Conservation (phyloP, 2,329 filamentous ascomycete genomes). For the Lasiodiplodia hormozganensis region DNA sequence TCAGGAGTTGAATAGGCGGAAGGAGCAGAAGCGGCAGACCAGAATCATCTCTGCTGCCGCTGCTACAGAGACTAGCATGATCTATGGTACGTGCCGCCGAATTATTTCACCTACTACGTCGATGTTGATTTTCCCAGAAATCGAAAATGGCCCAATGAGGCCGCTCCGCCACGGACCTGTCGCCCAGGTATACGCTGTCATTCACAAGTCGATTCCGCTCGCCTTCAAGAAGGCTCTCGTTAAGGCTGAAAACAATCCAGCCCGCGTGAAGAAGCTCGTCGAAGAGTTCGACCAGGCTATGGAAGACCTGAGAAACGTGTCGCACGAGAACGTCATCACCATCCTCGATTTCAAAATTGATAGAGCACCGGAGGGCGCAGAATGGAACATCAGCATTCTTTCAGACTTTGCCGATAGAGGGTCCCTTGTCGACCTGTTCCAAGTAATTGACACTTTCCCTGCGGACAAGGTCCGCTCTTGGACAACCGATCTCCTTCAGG, state of each 20-base stretch:
- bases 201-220: slow-evolving; percentile 65
- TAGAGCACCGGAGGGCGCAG: slow-evolving; percentile 48
- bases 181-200: slow-evolving; percentile 74
- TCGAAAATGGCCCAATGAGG: slow-evolving; percentile 54
- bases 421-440: slow-evolving; percentile 80
- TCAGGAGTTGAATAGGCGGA: slow-evolving; percentile 73
- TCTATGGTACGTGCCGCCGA: slow-evolving; percentile 8
- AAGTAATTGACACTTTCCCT: slow-evolving; percentile 76
- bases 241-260: slow-evolving; percentile 64
- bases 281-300: slow-evolving; percentile 78
- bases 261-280: slow-evolving; percentile 76
- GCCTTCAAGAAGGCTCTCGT: slow-evolving; percentile 63
- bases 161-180: slow-evolving; percentile 58
- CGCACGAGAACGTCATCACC: slow-evolving; percentile 78
- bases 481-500: slow-evolving; percentile 91
- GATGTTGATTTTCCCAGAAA: slow-evolving; percentile 70
- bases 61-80: not conserved
- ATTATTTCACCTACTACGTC: slow-evolving; percentile 64
- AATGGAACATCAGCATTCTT: slow-evolving; percentile 78
- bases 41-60: slow-evolving; percentile 46
- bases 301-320: slow-evolving; percentile 75
- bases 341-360: slow-evolving; percentile 82
- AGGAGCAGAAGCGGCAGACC: slow-evolving; percentile 67
- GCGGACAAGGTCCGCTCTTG: slow-evolving; percentile 81
- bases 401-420: slow-evolving; percentile 81